Evolutionary conservation across 179 eudicot species (phyloP).

Genomic region (Patellifolia procumbens): DNA sequence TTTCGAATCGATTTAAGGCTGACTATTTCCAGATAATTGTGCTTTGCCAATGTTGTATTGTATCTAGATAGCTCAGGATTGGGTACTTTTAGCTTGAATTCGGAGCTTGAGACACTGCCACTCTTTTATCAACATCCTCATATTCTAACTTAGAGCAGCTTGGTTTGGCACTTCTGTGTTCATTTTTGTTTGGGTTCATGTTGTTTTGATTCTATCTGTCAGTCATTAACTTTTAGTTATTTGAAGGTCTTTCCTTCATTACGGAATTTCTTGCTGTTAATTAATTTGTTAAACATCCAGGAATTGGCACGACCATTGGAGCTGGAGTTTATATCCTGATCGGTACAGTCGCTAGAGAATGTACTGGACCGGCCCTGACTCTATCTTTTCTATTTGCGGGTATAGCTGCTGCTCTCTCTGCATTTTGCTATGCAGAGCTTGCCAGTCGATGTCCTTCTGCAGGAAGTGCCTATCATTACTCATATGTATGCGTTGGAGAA

Average conservation of each 20-base stretch:
- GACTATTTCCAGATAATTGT: not conserved
- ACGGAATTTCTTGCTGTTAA: conserved; percentile 1
- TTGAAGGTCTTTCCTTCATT: not conserved
- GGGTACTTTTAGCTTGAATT: not conserved
- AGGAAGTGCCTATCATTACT: conserved; percentile 96
- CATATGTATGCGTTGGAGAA: conserved; percentile 94
- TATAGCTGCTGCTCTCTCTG: conserved; percentile 92
- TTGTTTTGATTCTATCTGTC: not conserved
- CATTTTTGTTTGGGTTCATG: not conserved
- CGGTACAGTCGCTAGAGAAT: conserved; percentile 92
- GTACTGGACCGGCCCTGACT: conserved; percentile 82
- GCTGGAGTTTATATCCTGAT: conserved; percentile 97
- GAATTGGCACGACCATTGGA: conserved; percentile 94
- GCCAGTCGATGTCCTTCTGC: conserved; percentile 98
- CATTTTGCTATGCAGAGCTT: conserved; percentile 95
- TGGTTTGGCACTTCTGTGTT: not conserved
- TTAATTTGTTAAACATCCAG: conserved; percentile 34
- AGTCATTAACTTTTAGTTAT: not conserved
- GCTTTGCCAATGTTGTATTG: not conserved
- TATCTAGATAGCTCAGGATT: not conserved
- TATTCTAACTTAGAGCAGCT: not conserved
- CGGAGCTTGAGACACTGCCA: not conserved
- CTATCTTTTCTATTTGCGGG: conserved; percentile 89
- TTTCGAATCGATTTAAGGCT: not conserved
- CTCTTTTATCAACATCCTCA: not conserved